Evolutionary conservation across 345 rosid genomes (phyloP).

Genomic region (Reutealis trisperma): DNA sequence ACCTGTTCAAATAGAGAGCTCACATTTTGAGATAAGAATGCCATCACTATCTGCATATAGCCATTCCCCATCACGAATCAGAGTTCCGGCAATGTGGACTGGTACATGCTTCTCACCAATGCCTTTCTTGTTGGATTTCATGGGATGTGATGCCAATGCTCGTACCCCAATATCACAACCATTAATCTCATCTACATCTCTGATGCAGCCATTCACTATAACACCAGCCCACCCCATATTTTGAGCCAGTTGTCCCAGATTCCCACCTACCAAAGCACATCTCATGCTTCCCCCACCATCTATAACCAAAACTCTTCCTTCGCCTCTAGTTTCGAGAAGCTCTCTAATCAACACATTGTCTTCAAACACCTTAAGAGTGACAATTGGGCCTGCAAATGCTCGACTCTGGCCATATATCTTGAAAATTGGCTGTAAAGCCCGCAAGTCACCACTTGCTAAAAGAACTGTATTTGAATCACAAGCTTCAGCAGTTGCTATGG

Average conservation of each 20-base stretch:
- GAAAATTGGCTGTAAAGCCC: conserved; percentile 69
- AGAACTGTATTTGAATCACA: conserved; percentile 71
- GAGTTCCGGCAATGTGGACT: conserved; percentile 58
- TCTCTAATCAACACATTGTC: conserved; percentile 79
- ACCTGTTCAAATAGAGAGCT: conserved; percentile 48
- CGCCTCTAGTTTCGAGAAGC: conserved; percentile 72
- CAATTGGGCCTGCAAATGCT: conserved; percentile 69
- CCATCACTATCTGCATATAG: conserved; percentile 88
- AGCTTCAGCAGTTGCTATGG: conserved; percentile 75
- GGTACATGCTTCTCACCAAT: conserved; percentile 69
- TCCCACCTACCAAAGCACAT: conserved; percentile 83
- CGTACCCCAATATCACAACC: conserved; percentile 73
- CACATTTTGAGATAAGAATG: conserved; percentile 58
- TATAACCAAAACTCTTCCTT: conserved; percentile 74
- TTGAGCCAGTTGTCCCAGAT: conserved; percentile 69
- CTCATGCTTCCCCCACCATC: conserved; percentile 93
- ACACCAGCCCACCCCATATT: conserved; percentile 88
- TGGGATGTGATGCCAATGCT: conserved; percentile 76
- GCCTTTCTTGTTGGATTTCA: conserved; percentile 77
- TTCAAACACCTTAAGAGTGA: conserved; percentile 80
- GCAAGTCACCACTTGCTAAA: conserved; percentile 61
- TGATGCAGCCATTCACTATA: conserved; percentile 74
- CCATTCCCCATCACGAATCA: conserved; percentile 78
- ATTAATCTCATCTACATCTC: conserved; percentile 85
- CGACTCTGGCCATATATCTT: conserved; percentile 68